These are phyloP conservation scores for Sphenostylis stenocarpa DNA, from an alignment of 306 rosid genomes.

Conservation along the genomic window DNA sequence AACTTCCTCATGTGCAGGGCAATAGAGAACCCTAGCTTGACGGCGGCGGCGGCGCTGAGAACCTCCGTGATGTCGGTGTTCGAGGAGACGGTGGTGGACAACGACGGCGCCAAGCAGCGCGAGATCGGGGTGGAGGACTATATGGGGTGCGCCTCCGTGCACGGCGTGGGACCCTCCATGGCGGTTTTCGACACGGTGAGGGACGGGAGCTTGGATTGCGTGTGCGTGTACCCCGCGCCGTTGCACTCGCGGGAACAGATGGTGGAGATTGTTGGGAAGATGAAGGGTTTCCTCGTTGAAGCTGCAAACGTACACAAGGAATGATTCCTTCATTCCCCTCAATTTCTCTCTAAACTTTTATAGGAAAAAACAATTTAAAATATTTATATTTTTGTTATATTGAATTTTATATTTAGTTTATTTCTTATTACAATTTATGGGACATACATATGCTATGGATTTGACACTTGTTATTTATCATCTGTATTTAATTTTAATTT, in stretches of 20 bases:
- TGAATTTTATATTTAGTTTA: no score
- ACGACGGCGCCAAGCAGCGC: background rate
- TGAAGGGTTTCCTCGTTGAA: slow-evolving; percentile 53
- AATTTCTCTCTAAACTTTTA: no score
- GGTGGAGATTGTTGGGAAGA: slow-evolving; percentile 42
- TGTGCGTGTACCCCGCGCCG: slow-evolving; percentile 63
- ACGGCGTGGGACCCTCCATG: slow-evolving; percentile 65
- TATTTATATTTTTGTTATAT: no score
- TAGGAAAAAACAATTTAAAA: no score
- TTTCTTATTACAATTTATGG: no score
- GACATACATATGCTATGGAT: no score
- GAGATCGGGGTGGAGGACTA: slow-evolving; percentile 56
- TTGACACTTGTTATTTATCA: no score
- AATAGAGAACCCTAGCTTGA: slow-evolving; percentile 55
- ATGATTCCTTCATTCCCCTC: background rate
- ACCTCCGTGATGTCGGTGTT: slow-evolving; percentile 54
- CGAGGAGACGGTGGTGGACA: slow-evolving; percentile 59
- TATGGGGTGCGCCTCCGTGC: slow-evolving; percentile 68
- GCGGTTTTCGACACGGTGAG: slow-evolving; percentile 61
- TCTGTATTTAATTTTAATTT: no score
- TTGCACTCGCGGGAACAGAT: slow-evolving; percentile 61
- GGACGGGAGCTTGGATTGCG: slow-evolving; percentile 57
- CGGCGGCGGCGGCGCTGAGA: slow-evolving; percentile 54
- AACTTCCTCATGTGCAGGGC: slow-evolving; percentile 61
- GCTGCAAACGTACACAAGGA: slow-evolving; percentile 3